Conservation (phyloP, 768 basidiomycete species). For the Collybia sordida region DNA sequence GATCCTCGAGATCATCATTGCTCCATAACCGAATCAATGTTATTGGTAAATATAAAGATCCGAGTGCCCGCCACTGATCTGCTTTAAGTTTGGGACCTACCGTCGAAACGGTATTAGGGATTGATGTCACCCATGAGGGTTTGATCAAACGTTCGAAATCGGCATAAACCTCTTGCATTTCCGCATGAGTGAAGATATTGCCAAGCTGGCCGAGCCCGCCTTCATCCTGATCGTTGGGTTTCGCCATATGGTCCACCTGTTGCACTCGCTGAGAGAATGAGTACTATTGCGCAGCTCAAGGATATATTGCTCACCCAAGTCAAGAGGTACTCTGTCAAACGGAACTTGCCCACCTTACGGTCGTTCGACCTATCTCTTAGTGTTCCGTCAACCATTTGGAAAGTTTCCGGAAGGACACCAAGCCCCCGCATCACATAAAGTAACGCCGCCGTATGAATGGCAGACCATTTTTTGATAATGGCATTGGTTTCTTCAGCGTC, state of each 20-base stretch:
- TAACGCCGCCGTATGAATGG: not conserved
- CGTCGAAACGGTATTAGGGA: slow-evolving; percentile 20
- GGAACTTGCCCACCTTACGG: not conserved
- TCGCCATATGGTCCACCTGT: too few species aligned
- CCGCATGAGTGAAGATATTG: slow-evolving; percentile 2
- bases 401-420: not conserved
- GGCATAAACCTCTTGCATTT: slow-evolving; percentile 2
- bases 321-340: not conserved
- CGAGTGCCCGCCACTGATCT: slow-evolving; percentile 35
- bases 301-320: not conserved
- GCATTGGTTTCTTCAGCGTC: too few species aligned
- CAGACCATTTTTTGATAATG: not conserved
- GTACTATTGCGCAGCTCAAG: too few species aligned
- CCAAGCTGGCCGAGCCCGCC: too few species aligned
- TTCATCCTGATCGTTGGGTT: too few species aligned
- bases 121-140: slow-evolving; percentile 24
- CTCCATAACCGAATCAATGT: slow-evolving; percentile 37
- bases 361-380: not conserved
- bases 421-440: slow-evolving; percentile 5
- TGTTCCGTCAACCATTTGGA: not conserved
- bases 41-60: slow-evolving; percentile 30
- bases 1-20: not conserved
- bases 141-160: slow-evolving; percentile 12
- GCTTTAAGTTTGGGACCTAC: slow-evolving; percentile 28
- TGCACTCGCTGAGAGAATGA: too few species aligned